Percentiles rank a stretch among this genome's conserved stretches.
Evolutionary conservation across 176 grass and related monocot species (phyloP).

Genomic region (Chrysopogon serrulatus): DNA sequence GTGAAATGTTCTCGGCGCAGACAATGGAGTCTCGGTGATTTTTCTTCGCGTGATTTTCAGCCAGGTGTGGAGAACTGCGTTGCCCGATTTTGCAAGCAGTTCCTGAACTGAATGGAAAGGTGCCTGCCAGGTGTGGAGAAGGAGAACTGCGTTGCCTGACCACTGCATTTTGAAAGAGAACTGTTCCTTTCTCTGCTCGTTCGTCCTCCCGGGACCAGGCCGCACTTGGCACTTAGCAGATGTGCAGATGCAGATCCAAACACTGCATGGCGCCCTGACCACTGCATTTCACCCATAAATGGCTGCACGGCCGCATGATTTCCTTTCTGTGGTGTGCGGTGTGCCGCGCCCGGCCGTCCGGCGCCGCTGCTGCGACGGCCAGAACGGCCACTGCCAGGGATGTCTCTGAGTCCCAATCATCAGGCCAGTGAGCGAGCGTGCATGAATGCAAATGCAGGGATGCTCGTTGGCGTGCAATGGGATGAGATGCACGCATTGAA

Average conservation of each 20-base stretch:
- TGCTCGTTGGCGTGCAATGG: neutral
- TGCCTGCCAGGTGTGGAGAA: no score
- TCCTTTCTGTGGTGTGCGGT: neutral
- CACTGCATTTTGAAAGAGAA: no score
- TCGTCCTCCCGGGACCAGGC: neutral
- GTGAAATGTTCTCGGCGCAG: no score
- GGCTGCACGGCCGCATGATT: neutral
- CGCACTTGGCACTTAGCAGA: neutral
- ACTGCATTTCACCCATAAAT: neutral
- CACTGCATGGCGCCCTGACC: neutral
- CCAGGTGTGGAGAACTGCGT: no score
- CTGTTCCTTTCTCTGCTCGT: neutral
- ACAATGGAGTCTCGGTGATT: neutral
- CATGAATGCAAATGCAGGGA: no score
- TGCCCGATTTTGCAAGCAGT: neutral
- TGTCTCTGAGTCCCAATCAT: conserved; percentile 8
- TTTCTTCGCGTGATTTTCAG: neutral
- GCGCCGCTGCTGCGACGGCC: neutral
- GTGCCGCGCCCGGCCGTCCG: neutral
- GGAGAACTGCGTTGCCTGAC: no score
- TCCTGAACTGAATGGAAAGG: no score
- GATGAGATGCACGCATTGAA: conserved; percentile 5
- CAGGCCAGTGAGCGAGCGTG: neutral
- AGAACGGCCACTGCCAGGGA: neutral
- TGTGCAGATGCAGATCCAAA: neutral